These are phyloP conservation scores for Metarhizium brunneum DNA, from an alignment of 2,329 filamentous ascomycete genomes.

Conservation along the genomic window DNA sequence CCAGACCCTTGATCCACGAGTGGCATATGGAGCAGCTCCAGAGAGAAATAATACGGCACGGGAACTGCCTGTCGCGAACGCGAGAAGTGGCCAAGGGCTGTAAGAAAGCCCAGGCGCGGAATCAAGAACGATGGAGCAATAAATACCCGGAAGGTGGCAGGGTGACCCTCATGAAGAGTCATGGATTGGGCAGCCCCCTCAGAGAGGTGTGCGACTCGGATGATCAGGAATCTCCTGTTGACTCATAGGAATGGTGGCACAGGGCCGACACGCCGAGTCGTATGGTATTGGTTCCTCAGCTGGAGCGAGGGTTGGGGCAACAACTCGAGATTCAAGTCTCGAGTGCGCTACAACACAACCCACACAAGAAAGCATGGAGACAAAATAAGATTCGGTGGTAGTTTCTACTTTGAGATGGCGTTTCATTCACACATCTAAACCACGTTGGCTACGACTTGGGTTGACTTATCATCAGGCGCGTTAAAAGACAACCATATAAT, in stretches of 20 bases:
- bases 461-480: neutral
- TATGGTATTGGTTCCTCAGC: neutral
- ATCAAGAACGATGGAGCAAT: constrained; percentile 1
- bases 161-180: constrained; percentile 11
- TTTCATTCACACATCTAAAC: neutral
- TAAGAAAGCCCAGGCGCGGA: neutral
- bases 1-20: neutral
- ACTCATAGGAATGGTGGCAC: neutral
- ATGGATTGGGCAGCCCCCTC: constrained; percentile 14
- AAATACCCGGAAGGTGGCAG: neutral
- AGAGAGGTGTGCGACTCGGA: constrained; percentile 9
- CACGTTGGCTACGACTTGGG: neutral
- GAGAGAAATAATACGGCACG: neutral
- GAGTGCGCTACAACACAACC: neutral
- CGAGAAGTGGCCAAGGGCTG: neutral
- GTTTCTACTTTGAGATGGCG: neutral
- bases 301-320: neutral
- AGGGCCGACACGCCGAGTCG: neutral
- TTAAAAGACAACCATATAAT: neutral
- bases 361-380: neutral
- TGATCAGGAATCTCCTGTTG: constrained; percentile 5
- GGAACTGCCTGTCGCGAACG: neutral
- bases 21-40: neutral
- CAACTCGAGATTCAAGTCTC: neutral
- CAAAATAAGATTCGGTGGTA: neutral